A percentile compares a stretch with the other conserved stretches of the same genome.
Evolutionary conservation across 306 rosid species (phyloP).

Genomic region (Dalbergia cultrata): DNA sequence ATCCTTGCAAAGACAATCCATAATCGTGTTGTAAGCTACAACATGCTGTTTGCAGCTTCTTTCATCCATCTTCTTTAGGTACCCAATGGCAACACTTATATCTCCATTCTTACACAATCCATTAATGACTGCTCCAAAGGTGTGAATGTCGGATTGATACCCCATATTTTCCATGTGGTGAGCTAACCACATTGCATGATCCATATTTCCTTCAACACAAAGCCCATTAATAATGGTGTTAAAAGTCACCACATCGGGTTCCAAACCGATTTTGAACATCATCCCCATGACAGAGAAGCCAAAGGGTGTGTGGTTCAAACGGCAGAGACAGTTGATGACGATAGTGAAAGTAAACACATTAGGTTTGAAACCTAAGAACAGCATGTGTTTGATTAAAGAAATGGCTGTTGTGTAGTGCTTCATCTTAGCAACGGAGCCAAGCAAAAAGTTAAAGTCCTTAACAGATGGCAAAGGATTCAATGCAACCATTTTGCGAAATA

Average conservation of each 20-base stretch:
- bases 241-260: neutral
- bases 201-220: constrained; percentile 7
- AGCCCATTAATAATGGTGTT: constrained; percentile 38
- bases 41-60: constrained; percentile 9
- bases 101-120: constrained; percentile 44
- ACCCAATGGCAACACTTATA: constrained; percentile 21
- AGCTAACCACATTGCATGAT: neutral
- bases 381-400: constrained; percentile 17
- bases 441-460: neutral
- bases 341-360: neutral
- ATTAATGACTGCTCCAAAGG: constrained; percentile 39
- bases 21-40: constrained; percentile 38
- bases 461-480: constrained; percentile 34
- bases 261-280: constrained; percentile 32
- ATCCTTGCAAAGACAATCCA: constrained; percentile 45
- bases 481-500: constrained; percentile 17
- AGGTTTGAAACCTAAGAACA: neutral
- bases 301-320: neutral
- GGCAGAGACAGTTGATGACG: constrained; percentile 39
- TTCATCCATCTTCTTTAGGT: constrained; percentile 37
- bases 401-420: neutral
- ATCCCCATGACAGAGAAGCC: constrained; percentile 29
- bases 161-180: constrained; percentile 38
- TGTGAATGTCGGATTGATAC: constrained; percentile 17
- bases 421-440: neutral